Base-by-base conservation (phyloP, 148 eudicot genomes). In the Fagopyrum tataricum region DNA sequence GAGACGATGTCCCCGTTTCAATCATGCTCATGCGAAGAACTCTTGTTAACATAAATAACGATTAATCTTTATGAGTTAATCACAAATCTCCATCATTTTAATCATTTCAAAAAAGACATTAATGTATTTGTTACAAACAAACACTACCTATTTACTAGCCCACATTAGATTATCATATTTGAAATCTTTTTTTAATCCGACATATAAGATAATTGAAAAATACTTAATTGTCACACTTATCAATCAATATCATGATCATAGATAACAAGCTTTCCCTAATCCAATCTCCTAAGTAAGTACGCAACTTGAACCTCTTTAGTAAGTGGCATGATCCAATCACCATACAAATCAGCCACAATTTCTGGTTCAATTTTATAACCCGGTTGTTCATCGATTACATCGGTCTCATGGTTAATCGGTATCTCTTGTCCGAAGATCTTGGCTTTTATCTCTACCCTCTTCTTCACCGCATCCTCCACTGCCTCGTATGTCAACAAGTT, bases 271-370 rank as follows among this genome's bases (percentile, higher is more conserved):
- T 21, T 58, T 2, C 3, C 18, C 82, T 74, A 94, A 83, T 94
- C 98, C 75, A 94, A 83, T 83, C 98, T 85, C 81, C 98, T 85
- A 83, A 94, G 77, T 14, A 94, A 76, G 78, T 94, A 94, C 79
- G 81, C 82, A 81, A 94, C 88, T 79, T 94, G 97, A 55, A 94
- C 98, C 77, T 85, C 87, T 81, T 94, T 94, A 41, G 98, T 94
- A 56, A 94, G 76, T 21, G 98, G 98, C 98, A 94, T 94, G 76
- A 94, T 91, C 98, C 97, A 91, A 31, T 85, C 90, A 49, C 93
- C 97, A 72, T 91, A 94, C 3, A 94, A 80, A 76, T 88, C 89
- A 55, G 93, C 98, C 76, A 91, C 96, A 56, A 94, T 73, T 68
- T 78, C 81, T 44, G 98, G 98, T 40, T 84, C 84, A 72, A 94